Evolutionary conservation across 805 yeast species (phyloP).

Genomic region (Sugiyamaella qingdaonensis): DNA sequence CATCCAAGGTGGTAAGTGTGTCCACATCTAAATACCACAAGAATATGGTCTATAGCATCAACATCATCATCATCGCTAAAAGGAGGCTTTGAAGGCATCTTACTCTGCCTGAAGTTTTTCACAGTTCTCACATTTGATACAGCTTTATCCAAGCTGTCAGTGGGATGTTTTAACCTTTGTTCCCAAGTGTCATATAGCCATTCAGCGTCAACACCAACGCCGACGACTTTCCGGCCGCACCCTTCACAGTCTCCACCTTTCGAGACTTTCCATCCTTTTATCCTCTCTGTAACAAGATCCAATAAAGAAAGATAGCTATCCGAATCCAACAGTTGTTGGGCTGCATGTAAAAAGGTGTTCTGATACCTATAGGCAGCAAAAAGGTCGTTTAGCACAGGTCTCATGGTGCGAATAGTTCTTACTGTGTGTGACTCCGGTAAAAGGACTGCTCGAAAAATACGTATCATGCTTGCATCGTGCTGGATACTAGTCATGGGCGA

Average conservation of each 20-base stretch:
- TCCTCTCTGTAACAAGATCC: conserved; percentile 38
- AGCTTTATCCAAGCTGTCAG: conserved; percentile 1
- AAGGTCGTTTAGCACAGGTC: conserved; percentile 57
- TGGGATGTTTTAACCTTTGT: conserved; percentile 20
- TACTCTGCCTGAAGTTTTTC: background rate
- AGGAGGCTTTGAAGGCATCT: conserved; percentile 1
- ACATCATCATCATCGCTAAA: background rate
- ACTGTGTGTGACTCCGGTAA: conserved; percentile 33
- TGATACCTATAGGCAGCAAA: conserved; percentile 64
- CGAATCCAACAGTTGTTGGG: conserved; percentile 51
- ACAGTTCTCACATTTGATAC: background rate
- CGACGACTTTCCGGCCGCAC: conserved; percentile 74
- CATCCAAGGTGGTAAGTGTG: conserved; percentile 65
- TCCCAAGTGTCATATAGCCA: conserved; percentile 40
- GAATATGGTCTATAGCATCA: conserved; percentile 25
- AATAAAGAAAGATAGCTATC: conserved; percentile 50
- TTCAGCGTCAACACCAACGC: conserved; percentile 49
- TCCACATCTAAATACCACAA: conserved; percentile 58
- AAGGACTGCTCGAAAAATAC: conserved; percentile 48
- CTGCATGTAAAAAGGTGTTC: conserved; percentile 47
- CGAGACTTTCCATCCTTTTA: conserved; percentile 61
- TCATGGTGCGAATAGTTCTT: conserved; percentile 56
- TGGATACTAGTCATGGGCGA: conserved; percentile 13
- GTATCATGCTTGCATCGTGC: conserved; percentile 42
- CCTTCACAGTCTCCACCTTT: conserved; percentile 59